Base-by-base conservation (phyloP, 1,284 basidiomycete species). In the Pascua guehoae region DNA sequence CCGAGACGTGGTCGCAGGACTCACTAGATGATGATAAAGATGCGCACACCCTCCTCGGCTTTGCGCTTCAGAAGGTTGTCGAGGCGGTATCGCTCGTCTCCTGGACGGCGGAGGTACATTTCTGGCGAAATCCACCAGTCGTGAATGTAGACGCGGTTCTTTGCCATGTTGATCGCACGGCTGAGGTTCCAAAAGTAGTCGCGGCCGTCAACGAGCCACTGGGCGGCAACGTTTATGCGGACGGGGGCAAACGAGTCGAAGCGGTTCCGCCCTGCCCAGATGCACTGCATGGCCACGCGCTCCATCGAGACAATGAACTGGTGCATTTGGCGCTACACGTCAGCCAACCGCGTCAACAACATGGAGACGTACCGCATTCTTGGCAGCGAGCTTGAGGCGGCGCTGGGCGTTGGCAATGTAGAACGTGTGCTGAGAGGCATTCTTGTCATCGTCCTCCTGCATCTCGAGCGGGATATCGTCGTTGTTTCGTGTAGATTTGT, bases 141-240 rank as follows among this genome's bases (percentile, higher is more conserved):
- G 70, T 96, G 92, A 43, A 96, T 95, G 70, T 91, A 91, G 58
- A 94, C 90, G 24, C 81, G 84, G 67, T 96, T 89, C 70, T 88
- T 88, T 4, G 96, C 95, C 66, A 96, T 83, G 50, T 90, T 81
- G 52, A 98, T 88, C 0, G 96, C 95, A 48, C 91, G 85, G 38
- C 91, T 92, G n/a, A 98, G 79, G 71, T 95, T 95, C 94, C 93
- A 97, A 78, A 91, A 94, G 72, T 97, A 97, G 72, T 97, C 93
- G 15, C 93, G 86, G 8, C 95, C 96, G 77, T 99, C 96, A n/a
- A 98, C 93, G 4, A 98, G 85, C 96, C 96, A 98, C 69, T 98
- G 95, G 0, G 93, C 90, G 41, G 91, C 88, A 2, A 94, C 94
- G 68, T 98, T 94, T 67, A 91, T 77, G 15, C 95, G 84, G 57